These are phyloP conservation scores for Noccaea caerulescens DNA, from an alignment of 345 rosid species.

Conservation along the genomic window DNA sequence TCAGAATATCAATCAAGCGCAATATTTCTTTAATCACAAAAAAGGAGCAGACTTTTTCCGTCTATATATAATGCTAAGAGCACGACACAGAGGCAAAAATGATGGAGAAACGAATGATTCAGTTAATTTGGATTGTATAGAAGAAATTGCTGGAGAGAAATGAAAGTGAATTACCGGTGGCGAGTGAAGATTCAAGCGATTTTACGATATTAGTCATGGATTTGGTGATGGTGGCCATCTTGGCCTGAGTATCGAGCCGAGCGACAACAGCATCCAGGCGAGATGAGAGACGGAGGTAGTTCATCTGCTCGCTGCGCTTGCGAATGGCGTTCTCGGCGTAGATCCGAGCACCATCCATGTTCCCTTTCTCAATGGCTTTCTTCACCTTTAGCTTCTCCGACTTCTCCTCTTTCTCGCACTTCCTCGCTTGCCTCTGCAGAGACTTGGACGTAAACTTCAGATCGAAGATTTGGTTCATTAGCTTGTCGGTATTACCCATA, in stretches of 20 bases:
- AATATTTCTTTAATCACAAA: neutral
- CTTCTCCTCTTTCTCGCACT: conserved; percentile 96
- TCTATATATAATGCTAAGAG: neutral
- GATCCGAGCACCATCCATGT: conserved; percentile 95
- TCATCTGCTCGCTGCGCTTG: conserved; percentile 94
- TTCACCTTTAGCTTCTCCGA: conserved; percentile 86
- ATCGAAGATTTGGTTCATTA: conserved; percentile 90
- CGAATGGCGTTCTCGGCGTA: conserved; percentile 93
- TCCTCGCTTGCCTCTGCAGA: conserved; percentile 79
- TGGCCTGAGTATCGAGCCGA: conserved; percentile 90
- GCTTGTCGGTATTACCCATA: conserved; percentile 91
- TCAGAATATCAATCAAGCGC: neutral
- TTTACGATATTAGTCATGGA: conserved; percentile 83
- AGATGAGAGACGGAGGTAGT: conserved; percentile 82
- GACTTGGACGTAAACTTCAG: conserved; percentile 86
- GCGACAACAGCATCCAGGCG: conserved; percentile 92
- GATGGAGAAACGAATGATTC: neutral
- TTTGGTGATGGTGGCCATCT: conserved; percentile 85
- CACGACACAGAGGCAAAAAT: neutral
- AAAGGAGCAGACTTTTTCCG: neutral
- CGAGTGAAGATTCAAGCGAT: conserved; percentile 86
- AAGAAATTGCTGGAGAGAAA: neutral
- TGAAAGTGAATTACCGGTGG: conserved; percentile 56
- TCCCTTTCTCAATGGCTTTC: conserved; percentile 96
- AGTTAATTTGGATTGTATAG: neutral